Conservation (phyloP, 306 rosid genomes). For the Luffa aegyptiaca region DNA sequence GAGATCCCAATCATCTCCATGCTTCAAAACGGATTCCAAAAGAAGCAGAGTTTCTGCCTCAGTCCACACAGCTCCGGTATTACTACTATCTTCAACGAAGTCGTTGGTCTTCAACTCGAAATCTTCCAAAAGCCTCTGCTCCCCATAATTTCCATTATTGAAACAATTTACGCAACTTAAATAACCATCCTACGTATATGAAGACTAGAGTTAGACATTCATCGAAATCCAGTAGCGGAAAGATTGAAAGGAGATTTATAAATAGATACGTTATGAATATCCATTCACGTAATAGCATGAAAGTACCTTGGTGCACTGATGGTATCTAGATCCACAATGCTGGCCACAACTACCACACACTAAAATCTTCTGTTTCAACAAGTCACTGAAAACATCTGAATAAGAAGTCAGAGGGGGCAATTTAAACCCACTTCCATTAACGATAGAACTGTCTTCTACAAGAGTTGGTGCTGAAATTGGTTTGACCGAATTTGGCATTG, state of each 20-base stretch:
- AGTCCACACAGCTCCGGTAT: conserved; percentile 51
- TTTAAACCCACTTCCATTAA: conserved; percentile 20
- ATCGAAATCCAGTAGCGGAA: neutral
- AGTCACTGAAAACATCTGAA: conserved; percentile 49
- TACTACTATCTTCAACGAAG: conserved; percentile 28
- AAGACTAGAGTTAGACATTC: conserved; percentile 11
- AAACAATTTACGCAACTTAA: conserved; percentile 54
- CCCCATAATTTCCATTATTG: conserved; percentile 58
- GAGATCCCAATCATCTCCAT: conserved; percentile 96
- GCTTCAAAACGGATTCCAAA: conserved; percentile 82
- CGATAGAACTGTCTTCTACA: conserved; percentile 13
- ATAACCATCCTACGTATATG: conserved; percentile 48
- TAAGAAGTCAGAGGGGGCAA: conserved; percentile 63
- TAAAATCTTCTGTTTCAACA: conserved; percentile 29
- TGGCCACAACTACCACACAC: conserved; percentile 55
- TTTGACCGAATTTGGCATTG: conserved; percentile 59
- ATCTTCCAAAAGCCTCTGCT: conserved; percentile 51
- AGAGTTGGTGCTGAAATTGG: conserved; percentile 33
- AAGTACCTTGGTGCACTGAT: conserved; percentile 47
- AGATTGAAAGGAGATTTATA: neutral
- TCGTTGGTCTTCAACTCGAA: conserved; percentile 32
- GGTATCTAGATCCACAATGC: conserved; percentile 43
- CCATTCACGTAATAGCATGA: neutral
- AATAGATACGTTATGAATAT: neutral
- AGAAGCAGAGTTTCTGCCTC: conserved; percentile 83